Conservation (phyloP, 2,329 filamentous ascomycete species). For the Didymella segeticola region DNA sequence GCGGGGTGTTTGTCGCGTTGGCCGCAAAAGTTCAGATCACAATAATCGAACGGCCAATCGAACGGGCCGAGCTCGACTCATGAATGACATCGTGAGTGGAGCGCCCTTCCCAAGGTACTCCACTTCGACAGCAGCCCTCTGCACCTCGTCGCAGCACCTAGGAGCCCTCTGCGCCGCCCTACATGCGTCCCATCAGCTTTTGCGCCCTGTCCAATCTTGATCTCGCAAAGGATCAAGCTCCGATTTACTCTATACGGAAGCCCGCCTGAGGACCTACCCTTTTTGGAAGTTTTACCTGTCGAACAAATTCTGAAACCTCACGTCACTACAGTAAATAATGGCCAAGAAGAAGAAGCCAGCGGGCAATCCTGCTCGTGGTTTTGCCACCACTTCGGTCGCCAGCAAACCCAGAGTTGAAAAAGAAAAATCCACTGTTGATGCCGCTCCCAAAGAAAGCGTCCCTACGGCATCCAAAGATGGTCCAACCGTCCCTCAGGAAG, state of each 20-base stretch:
- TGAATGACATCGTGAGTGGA: slow-evolving; percentile 32
- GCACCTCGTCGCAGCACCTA: slow-evolving; percentile 13
- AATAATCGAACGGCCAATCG: slow-evolving; percentile 14
- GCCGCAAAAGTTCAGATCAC: slow-evolving; percentile 28
- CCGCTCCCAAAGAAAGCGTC: slow-evolving; percentile 14
- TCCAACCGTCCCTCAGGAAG: slow-evolving; percentile 12
- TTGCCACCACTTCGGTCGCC: slow-evolving; percentile 90
- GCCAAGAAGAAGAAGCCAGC: slow-evolving; percentile 93
- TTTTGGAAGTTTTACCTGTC: slow-evolving; percentile 20
- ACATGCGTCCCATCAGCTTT: slow-evolving; percentile 39
- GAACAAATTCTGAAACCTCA: slow-evolving; percentile 7
- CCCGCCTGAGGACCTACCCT: slow-evolving; percentile 27
- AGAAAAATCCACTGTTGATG: slow-evolving; percentile 34
- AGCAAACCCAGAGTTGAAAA: slow-evolving; percentile 71
- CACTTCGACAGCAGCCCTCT: slow-evolving; percentile 21
- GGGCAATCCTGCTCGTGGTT: slow-evolving; percentile 87
- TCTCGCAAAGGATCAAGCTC: slow-evolving; percentile 45
- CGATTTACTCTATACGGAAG: slow-evolving; percentile 45
- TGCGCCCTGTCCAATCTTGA: slow-evolving; percentile 40
- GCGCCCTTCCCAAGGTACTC: slow-evolving; percentile 23
- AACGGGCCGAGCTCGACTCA: slow-evolving; percentile 19
- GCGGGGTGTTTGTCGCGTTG: slow-evolving; percentile 31
- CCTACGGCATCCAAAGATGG: slow-evolving; percentile 24
- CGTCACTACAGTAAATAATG: slow-evolving; percentile 60
- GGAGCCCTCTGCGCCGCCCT: slow-evolving; percentile 36